Percentiles rank a stretch among this genome's conserved stretches.
These are phyloP conservation scores for Fusarium staphyleae DNA, from an alignment of 2,329 filamentous ascomycete genomes.

Conservation along the genomic window DNA sequence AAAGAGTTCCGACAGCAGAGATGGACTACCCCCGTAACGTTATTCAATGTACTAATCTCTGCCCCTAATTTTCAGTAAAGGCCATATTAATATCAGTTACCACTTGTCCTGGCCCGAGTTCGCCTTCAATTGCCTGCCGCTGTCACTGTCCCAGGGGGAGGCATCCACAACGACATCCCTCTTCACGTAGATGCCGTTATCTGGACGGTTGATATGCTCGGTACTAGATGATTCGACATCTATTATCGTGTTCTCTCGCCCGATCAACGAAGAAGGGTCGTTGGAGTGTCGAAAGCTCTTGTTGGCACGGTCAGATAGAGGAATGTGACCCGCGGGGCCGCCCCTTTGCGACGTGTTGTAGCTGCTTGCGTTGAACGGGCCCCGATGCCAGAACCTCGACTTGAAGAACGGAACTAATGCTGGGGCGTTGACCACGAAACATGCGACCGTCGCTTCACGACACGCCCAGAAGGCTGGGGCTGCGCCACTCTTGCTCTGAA, in stretches of 20 bases:
- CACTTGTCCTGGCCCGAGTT: neutral
- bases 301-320: neutral
- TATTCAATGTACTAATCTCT: too few species aligned
- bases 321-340: neutral
- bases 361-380: neutral
- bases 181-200: neutral
- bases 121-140: neutral
- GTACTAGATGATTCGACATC: neutral
- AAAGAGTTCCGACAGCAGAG: too few species aligned
- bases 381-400: neutral
- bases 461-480: neutral
- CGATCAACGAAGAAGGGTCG: neutral
- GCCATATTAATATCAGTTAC: neutral
- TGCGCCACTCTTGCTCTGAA: neutral
- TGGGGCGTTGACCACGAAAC: neutral
- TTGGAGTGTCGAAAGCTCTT: neutral
- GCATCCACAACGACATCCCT: neutral
- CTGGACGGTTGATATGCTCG: neutral
- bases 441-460: neutral
- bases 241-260: neutral
- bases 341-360: neutral
- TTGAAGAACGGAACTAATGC: neutral
- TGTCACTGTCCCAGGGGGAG: neutral
- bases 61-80: too few species aligned
- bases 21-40: too few species aligned